Evolutionary conservation across 129 eudicot genomes (phyloP).

Genomic region (Flaveria trinervia): DNA sequence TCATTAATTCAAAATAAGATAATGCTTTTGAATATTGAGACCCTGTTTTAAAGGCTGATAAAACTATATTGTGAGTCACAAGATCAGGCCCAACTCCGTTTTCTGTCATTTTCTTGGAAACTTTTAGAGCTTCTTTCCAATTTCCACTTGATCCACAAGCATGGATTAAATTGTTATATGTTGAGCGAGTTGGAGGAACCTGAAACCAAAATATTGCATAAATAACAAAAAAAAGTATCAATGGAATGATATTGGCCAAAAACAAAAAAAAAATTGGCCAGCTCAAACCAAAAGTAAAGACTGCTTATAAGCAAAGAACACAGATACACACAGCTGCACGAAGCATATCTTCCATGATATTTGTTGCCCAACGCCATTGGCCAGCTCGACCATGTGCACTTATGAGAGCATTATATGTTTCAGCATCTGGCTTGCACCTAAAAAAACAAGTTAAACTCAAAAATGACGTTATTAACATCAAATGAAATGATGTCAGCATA

Average conservation of each 20-base stretch:
- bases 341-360: conserved; percentile 99
- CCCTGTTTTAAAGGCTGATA: conserved; percentile 88
- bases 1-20: conserved; percentile 87
- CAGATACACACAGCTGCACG: conserved; percentile 93
- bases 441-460: not conserved
- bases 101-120: conserved; percentile 90
- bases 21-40: conserved; percentile 78
- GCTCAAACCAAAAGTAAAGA: conserved; percentile 40
- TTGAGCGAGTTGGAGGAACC: conserved; percentile 93
- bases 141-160: conserved; percentile 98
- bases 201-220: conserved; percentile 32
- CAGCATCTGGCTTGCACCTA: conserved; percentile 96
- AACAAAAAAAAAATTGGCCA: conserved; percentile 11
- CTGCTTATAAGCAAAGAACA: conserved; percentile 48
- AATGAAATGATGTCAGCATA: not conserved
- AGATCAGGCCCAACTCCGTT: conserved; percentile 98
- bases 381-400: conserved; percentile 94
- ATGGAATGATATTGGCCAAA: not conserved
- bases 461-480: conserved; percentile 5
- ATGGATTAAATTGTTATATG: conserved; percentile 93
- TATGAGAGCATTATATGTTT: conserved; percentile 91
- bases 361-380: conserved; percentile 98
- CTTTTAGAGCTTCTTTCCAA: conserved; percentile 90
- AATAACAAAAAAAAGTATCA: not conserved
- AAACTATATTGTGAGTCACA: conserved; percentile 87